phyloP scores from a whole-genome alignment of 257 asterid species.

The Cynanchum wilfordii region DNA sequence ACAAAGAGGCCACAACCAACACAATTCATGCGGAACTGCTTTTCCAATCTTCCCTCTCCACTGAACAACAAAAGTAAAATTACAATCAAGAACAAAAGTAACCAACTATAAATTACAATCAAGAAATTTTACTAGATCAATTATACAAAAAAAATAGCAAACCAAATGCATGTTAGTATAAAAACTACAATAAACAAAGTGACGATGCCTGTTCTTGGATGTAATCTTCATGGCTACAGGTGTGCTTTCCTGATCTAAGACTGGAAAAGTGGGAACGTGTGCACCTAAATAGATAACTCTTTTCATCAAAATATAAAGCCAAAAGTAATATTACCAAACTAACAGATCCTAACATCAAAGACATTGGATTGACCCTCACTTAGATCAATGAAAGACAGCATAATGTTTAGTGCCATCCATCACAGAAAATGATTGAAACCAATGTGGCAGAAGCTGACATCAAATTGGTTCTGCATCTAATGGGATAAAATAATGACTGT shows the following conservation, averaged over 20 bases:
- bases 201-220: background rate
- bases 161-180: background rate
- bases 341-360: background rate
- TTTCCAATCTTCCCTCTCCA: slow-evolving; percentile 94
- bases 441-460: too few relatives aligned
- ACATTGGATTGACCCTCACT: background rate
- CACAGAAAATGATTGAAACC: background rate
- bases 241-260: background rate
- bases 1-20: slow-evolving; percentile 90
- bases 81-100: background rate
- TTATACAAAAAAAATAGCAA: background rate
- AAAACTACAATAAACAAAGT: background rate
- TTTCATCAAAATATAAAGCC: background rate
- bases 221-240: background rate
- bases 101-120: background rate
- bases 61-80: slow-evolving; percentile 33
- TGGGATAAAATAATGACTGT: too few relatives aligned
- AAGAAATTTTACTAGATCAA: background rate
- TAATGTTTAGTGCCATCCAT: background rate
- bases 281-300: background rate
- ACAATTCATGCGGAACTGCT: slow-evolving; percentile 89
- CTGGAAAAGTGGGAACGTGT: background rate
- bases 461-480: too few relatives aligned
- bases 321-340: background rate
- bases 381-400: background rate